Evolutionary conservation across 768 basidiomycete genomes (phyloP).

Genomic region (Mycena rebaudengoi): DNA sequence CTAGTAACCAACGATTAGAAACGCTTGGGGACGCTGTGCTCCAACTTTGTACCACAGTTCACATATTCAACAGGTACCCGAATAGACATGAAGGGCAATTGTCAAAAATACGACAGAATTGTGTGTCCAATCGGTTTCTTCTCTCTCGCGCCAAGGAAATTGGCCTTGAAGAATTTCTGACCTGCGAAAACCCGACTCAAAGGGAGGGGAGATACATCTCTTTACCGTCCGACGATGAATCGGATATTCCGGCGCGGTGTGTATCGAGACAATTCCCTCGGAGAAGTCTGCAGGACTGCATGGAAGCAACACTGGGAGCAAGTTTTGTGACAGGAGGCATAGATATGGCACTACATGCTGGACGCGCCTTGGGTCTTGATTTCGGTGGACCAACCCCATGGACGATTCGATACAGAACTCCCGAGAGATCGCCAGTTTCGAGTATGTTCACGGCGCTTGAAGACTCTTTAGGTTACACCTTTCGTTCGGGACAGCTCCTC

Average conservation of each 20-base stretch:
- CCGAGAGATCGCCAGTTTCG: slow-evolving; percentile 45
- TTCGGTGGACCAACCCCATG: slow-evolving; percentile 80
- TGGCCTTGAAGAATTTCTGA: slow-evolving; percentile 70
- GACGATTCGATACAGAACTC: slow-evolving; percentile 60
- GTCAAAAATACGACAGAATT: slow-evolving; percentile 65
- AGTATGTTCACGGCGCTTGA: slow-evolving; percentile 65
- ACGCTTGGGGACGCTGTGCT: slow-evolving; percentile 88
- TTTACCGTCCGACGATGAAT: slow-evolving; percentile 41
- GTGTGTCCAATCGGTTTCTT: slow-evolving; percentile 77
- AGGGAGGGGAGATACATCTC: slow-evolving; percentile 67
- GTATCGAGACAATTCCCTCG: slow-evolving; percentile 64
- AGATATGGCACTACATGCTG: slow-evolving; percentile 68
- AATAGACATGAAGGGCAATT: slow-evolving; percentile 88
- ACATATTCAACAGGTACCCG: slow-evolving; percentile 80
- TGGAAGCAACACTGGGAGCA: slow-evolving; percentile 87
- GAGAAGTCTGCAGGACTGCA: slow-evolving; percentile 84
- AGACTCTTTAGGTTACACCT: slow-evolving; percentile 72
- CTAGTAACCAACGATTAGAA: slow-evolving; percentile 81
- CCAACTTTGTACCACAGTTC: slow-evolving; percentile 77
- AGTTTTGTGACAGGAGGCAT: slow-evolving; percentile 79
- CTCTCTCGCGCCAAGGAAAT: slow-evolving; percentile 71
- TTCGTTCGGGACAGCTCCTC: slow-evolving; percentile 68
- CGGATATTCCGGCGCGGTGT: slow-evolving; percentile 36
- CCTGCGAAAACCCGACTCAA: slow-evolving; percentile 62
- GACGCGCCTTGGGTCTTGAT: slow-evolving; percentile 70